A percentile compares a stretch with the other conserved stretches of the same genome.
phyloP scores from a whole-genome alignment of 805 yeast species.

The Cyberlindnera maritima region DNA sequence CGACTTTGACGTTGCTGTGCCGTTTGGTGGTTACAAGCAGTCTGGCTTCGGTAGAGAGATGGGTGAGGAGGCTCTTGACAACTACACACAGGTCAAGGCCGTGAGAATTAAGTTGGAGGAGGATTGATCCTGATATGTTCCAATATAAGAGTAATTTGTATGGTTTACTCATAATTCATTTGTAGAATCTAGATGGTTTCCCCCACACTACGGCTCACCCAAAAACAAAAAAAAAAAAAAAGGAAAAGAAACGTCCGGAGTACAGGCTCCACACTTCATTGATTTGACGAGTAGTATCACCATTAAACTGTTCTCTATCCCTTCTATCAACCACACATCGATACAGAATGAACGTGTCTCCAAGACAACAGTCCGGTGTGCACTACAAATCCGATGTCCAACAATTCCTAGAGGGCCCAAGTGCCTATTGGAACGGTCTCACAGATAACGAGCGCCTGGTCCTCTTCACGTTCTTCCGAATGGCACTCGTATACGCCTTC shows the following conservation, averaged over 20 bases:
- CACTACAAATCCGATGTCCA: neutral
- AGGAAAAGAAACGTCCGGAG: too few relatives aligned
- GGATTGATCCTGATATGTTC: neutral
- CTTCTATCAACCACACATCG: too few relatives aligned
- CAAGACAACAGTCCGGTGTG: neutral
- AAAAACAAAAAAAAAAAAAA: too few relatives aligned
- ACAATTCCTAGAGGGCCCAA: neutral
- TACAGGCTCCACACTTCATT: too few relatives aligned
- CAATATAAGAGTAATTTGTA: too few relatives aligned
- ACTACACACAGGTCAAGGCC: slow-evolving; percentile 74
- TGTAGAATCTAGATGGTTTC: too few relatives aligned
- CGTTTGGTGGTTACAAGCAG: slow-evolving; percentile 80
- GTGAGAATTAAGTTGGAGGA: slow-evolving; percentile 51
- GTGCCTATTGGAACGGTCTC: neutral
- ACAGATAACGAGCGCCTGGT: neutral
- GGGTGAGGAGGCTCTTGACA: slow-evolving; percentile 76
- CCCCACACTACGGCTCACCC: too few relatives aligned
- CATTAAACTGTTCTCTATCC: too few relatives aligned
- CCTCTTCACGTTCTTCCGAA: neutral
- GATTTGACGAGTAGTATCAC: too few relatives aligned
- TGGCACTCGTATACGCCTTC: neutral
- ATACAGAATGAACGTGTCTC: neutral
- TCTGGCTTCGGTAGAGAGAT: slow-evolving; percentile 85
- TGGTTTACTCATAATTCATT: too few relatives aligned
- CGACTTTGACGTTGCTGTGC: slow-evolving; percentile 71